A percentile compares a stretch with the other conserved stretches of the same genome.
Evolutionary conservation across 2,329 filamentous ascomycete species (phyloP).

Genomic region (Alternaria longipes): DNA sequence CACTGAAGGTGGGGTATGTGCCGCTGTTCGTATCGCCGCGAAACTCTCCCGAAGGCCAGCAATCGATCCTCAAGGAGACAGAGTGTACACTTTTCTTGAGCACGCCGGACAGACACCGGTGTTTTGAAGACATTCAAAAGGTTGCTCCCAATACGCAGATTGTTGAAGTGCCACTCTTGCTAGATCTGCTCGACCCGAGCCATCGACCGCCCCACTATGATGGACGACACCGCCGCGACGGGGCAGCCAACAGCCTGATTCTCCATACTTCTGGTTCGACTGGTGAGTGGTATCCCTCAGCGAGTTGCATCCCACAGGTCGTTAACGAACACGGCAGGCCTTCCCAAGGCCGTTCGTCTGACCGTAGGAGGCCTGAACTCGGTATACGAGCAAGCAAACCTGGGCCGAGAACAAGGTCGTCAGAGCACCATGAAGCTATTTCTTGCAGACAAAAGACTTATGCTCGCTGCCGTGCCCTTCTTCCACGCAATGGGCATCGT

Average conservation of each 20-base stretch:
- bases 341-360: slow-evolving; percentile 4
- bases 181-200: neutral
- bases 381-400: neutral
- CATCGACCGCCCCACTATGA: neutral
- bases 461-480: slow-evolving; percentile 1
- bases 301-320: neutral
- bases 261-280: slow-evolving; percentile 3
- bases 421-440: slow-evolving; percentile 1
- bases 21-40: slow-evolving; percentile 4
- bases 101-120: neutral
- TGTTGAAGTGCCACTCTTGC: neutral
- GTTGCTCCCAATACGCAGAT: neutral
- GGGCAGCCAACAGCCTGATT: neutral
- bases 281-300: neutral
- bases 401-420: neutral
- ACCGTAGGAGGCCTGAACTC: slow-evolving; percentile 1
- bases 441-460: neutral
- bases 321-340: neutral
- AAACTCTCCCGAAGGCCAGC: neutral
- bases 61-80: slow-evolving; percentile 1
- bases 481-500: slow-evolving; percentile 5
- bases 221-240: neutral
- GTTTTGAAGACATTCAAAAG: neutral
- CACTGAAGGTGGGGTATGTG: slow-evolving; percentile 2
- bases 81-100: neutral